phyloP scores from a whole-genome alignment of 202 grass and related monocot species.

The Schoenoplectus tabernaemontani region DNA sequence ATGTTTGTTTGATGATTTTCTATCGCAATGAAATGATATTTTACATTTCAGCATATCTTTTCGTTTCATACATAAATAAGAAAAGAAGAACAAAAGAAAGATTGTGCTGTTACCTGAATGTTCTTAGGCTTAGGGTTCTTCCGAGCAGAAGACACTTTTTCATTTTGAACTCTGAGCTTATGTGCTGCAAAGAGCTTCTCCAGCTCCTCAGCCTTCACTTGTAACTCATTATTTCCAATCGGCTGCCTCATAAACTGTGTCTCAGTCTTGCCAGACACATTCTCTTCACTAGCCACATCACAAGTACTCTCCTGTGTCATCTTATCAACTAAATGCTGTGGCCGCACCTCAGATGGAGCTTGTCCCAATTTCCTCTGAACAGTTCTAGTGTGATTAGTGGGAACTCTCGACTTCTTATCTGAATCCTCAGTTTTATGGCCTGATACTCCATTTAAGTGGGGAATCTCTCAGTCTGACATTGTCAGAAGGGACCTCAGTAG shows the following conservation, averaged over 20 bases:
- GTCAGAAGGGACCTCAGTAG: background rate
- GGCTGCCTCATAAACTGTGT: background rate
- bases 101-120: constrained; percentile 33
- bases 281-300: background rate
- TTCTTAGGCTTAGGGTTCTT: constrained; percentile 46
- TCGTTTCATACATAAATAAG: background rate
- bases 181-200: constrained; percentile 92
- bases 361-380: constrained; percentile 5
- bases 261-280: constrained; percentile 3
- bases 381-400: constrained; percentile 8
- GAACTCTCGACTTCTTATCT: constrained; percentile 1
- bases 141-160: constrained; percentile 44
- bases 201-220: constrained; percentile 86
- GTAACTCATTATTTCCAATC: constrained; percentile 76
- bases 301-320: background rate
- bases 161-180: constrained; percentile 41
- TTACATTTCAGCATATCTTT: background rate
- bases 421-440: background rate
- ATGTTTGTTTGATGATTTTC: background rate
- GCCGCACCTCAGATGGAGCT: background rate
- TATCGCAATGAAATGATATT: background rate
- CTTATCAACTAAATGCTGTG: constrained; percentile 19
- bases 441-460: constrained; percentile 2
- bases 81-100: background rate
- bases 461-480: constrained; percentile 12